phyloP scores from a whole-genome alignment of 129 eudicot species.

The Daucus carota region DNA sequence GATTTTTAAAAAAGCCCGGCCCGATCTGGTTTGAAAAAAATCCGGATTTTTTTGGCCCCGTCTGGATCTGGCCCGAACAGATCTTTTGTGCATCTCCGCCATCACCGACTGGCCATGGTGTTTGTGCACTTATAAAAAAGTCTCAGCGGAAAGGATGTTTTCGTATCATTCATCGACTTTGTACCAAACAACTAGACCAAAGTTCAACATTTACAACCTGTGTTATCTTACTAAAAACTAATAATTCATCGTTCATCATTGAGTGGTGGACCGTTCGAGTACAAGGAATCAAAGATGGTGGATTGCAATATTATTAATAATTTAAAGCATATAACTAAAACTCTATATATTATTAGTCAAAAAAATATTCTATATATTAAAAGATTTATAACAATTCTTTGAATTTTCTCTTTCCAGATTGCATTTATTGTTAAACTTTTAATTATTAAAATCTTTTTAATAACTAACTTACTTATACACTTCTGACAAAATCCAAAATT shows the following conservation, averaged over 20 bases:
- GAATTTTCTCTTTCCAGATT: background rate
- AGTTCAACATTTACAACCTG: constrained; percentile 1
- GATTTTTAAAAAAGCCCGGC: too few relatives aligned
- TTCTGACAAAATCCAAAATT: too few relatives aligned
- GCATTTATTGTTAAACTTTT: background rate
- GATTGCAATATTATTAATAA: background rate
- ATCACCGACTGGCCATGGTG: background rate
- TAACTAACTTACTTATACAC: too few relatives aligned
- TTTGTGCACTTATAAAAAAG: background rate
- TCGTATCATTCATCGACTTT: background rate
- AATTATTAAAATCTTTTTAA: too few relatives aligned
- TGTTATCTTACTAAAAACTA: background rate
- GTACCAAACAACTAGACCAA: background rate
- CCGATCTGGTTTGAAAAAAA: too few relatives aligned
- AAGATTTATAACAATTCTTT: background rate
- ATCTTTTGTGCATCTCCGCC: too few relatives aligned
- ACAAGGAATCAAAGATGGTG: constrained; percentile 1
- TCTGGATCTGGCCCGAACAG: too few relatives aligned
- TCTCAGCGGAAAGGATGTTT: background rate
- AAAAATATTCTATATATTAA: too few relatives aligned
- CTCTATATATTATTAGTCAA: too few relatives aligned
- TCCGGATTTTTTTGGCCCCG: too few relatives aligned
- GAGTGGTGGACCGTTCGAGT: background rate
- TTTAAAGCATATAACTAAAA: background rate
- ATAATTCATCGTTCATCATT: background rate